Base-by-base conservation (phyloP, 2,329 filamentous ascomycete genomes). In the Microdochium trichocladiopsis region DNA sequence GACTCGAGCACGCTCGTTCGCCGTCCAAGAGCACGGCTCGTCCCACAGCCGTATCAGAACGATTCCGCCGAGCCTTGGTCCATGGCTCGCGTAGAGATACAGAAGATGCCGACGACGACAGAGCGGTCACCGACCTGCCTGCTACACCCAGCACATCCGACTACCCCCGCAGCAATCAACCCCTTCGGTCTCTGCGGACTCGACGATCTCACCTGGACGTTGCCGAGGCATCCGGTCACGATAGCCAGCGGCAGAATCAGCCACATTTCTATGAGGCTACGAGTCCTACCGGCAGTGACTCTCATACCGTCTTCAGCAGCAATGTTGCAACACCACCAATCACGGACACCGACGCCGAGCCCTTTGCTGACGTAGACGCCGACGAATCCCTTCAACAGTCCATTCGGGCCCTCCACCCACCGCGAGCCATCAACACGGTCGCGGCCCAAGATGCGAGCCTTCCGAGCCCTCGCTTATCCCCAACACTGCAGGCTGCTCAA, bases 401-500 rank as follows among this genome's bases (percentile, higher is more conserved):
- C 22, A 64, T 75, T 53, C 70, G 74, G 33, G 72, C 72, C 58
- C 70, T 75, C 50, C 78, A 72, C 55, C 72, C 73, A 18, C 65
- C 70, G 47, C 68, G 77, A 25, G 75, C 80, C 23, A 76, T 92
- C 49, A 85, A 91, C 61, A 87, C 84, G 48, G 79, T 86, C 51
- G 82, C 84, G 52, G 84, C 86, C 37, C 88, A 94, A 66, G 93
- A 96, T 73, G 90, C 90, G 57, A 96, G 90, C 69, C 77, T 99
- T 56, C 94, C 94, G 50, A 99, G 94, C 67, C 94, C 94, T 31
- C 92, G 94, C 63, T 73, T 99, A 52, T 99, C 94, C 24, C 94
- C 94, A 3, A 95, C 93, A 5, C 82, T 95, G 54, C 90, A 89
- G 60, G 88, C 93, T 45, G 76, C 77, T 24, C 77, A 82, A 60